phyloP scores from a whole-genome alignment of 2,329 filamentous ascomycete genomes.

The Mycosphaerella sp. region DNA sequence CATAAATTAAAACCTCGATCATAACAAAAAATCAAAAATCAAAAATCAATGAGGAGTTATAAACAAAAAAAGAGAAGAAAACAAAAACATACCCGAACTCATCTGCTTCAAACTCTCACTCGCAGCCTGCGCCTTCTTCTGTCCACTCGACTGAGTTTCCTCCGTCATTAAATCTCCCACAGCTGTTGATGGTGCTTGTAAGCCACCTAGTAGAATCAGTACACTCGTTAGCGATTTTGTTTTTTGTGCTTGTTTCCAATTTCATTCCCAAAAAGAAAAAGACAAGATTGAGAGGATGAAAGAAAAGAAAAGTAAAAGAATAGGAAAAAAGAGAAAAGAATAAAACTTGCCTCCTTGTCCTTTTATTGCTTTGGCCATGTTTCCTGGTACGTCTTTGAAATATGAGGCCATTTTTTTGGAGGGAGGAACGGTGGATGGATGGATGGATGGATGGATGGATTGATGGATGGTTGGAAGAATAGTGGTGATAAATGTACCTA shows the following conservation, averaged over 20 bases:
- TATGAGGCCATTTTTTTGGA: slow-evolving; percentile 17
- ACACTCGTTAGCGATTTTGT: not conserved
- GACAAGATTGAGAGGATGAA: not conserved
- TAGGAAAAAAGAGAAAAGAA: not conserved
- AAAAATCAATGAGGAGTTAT: not conserved
- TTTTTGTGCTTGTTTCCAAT: not conserved
- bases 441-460: too few relatives aligned
- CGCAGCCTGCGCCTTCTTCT: slow-evolving; percentile 30
- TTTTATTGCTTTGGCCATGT: slow-evolving; percentile 31
- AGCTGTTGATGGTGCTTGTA: slow-evolving; percentile 24
- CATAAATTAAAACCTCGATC: not conserved
- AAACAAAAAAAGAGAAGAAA: not conserved
- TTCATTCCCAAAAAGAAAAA: not conserved
- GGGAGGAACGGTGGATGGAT: too few relatives aligned
- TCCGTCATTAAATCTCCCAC: slow-evolving; percentile 27
- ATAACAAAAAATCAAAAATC: not conserved
- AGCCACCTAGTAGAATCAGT: too few relatives aligned
- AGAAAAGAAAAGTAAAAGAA: not conserved
- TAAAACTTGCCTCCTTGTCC: slow-evolving; percentile 24
- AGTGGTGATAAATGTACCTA: not conserved
- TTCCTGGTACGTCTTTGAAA: slow-evolving; percentile 20
- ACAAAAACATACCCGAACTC: slow-evolving; percentile 18
- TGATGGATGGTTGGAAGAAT: too few relatives aligned
- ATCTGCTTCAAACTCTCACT: slow-evolving; percentile 23
- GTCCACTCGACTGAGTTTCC: slow-evolving; percentile 24